Conservation (phyloP, 495 filamentous ascomycete genomes). For the Podospora sp. region DNA sequence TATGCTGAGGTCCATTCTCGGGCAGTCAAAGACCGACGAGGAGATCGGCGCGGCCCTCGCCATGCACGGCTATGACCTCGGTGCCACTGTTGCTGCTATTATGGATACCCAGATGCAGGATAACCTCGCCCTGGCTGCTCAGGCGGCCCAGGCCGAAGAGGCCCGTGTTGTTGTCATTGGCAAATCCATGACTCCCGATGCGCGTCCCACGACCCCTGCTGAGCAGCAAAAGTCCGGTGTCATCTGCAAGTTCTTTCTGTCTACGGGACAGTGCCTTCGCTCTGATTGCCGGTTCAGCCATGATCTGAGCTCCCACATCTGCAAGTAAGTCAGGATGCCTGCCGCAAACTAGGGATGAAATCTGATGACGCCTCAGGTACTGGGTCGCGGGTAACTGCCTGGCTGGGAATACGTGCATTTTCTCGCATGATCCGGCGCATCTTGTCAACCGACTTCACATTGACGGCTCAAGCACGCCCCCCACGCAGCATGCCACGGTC, state of each 20-base stretch:
- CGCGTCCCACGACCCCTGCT: conserved; percentile 72
- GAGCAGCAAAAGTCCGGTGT: conserved; percentile 74
- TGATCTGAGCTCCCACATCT: conserved; percentile 91
- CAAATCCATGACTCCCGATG: conserved; percentile 79
- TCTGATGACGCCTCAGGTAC: conserved; percentile 61
- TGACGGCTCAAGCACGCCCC: conserved; percentile 62
- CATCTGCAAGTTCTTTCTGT: conserved; percentile 95
- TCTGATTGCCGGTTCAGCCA: conserved; percentile 98
- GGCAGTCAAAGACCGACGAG: conserved; percentile 84
- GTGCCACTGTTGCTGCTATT: conserved; percentile 81
- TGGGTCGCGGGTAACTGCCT: conserved; percentile 97
- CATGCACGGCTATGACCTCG: conserved; percentile 88
- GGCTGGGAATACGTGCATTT: conserved; percentile 91
- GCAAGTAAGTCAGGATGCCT: conserved; percentile 74
- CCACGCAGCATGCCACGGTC: conserved; percentile 63
- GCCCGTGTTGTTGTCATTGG: conserved; percentile 73
- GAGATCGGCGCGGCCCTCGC: conserved; percentile 91
- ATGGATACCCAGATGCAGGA: conserved; percentile 64
- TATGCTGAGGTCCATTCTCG: conserved; percentile 93
- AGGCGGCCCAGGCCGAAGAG: conserved; percentile 50
- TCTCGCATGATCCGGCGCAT: conserved; percentile 92
- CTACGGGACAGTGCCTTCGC: conserved; percentile 86
- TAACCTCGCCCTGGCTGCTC: conserved; percentile 41
- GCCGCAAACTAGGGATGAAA: conserved; percentile 18
- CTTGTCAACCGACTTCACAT: conserved; percentile 70